These are phyloP conservation scores for Chenopodium suecicum DNA, from an alignment of 148 eudicot species.

Conservation along the genomic window DNA sequence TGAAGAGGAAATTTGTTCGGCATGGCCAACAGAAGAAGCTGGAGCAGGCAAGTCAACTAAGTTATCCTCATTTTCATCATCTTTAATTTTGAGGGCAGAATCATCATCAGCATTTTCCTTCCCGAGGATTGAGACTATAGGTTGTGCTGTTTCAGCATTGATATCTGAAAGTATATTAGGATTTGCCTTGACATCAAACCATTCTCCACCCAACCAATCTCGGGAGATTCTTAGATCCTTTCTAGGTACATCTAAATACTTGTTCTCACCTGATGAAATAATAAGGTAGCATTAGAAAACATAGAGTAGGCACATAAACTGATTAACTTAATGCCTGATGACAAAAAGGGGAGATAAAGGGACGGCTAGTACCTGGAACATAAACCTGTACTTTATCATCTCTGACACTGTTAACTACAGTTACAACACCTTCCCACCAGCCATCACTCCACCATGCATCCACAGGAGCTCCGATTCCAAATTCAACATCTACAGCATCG, in stretches of 20 bases:
- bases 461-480: conserved; percentile 70
- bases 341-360: background rate
- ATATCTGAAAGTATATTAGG: conserved; percentile 42
- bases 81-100: conserved; percentile 28
- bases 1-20: conserved; percentile 23
- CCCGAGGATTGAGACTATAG: conserved; percentile 28
- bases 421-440: conserved; percentile 97
- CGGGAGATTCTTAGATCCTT: conserved; percentile 68
- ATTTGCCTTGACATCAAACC: conserved; percentile 65
- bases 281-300: background rate
- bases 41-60: conserved; percentile 28
- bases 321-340: background rate
- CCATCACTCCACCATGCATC: conserved; percentile 99
- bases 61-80: conserved; percentile 34
- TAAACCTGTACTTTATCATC: conserved; percentile 54
- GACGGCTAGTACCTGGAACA: conserved; percentile 51
- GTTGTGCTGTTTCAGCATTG: conserved; percentile 30
- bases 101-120: conserved; percentile 43
- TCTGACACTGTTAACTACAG: conserved; percentile 32
- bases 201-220: conserved; percentile 73
- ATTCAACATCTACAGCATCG: conserved; percentile 26
- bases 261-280: conserved; percentile 58
- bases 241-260: conserved; percentile 44
- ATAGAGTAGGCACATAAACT: background rate
- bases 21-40: conserved; percentile 19